phyloP scores from a whole-genome alignment of 768 basidiomycete species.

The Leucosporidium yakuticum region DNA sequence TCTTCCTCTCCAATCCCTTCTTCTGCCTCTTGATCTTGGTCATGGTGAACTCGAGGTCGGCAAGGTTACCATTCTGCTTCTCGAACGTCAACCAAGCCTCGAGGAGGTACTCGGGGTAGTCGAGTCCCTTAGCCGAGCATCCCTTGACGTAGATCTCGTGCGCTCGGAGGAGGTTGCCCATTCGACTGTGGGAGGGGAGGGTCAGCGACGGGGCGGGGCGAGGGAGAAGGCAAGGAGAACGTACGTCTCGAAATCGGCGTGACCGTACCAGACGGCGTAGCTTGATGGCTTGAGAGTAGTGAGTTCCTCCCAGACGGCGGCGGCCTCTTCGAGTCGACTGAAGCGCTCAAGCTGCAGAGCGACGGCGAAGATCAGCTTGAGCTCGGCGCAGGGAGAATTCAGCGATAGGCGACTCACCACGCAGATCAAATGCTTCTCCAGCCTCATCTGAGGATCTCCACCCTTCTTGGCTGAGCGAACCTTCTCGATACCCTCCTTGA shows the following conservation, averaged over 20 bases:
- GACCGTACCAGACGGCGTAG: constrained; percentile 68
- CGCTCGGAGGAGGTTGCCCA: constrained; percentile 50
- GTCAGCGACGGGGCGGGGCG: constrained; percentile 10
- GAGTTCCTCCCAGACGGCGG: constrained; percentile 47
- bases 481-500: constrained; percentile 61
- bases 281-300: constrained; percentile 62
- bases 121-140: constrained; percentile 67
- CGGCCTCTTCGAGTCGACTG: constrained; percentile 36
- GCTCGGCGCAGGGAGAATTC: too few species aligned
- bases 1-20: constrained; percentile 45
- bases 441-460: constrained; percentile 68
- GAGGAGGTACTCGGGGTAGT: constrained; percentile 94
- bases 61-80: constrained; percentile 66
- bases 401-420: constrained; percentile 53
- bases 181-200: constrained; percentile 35
- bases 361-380: not conserved
- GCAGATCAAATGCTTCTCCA: constrained; percentile 76
- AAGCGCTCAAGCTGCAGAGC: constrained; percentile 36
- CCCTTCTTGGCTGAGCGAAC: constrained; percentile 37
- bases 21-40: constrained; percentile 43
- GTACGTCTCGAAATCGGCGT: constrained; percentile 55
- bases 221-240: constrained; percentile 4
- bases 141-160: constrained; percentile 57
- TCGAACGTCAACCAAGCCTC: constrained; percentile 88
- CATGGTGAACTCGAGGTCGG: constrained; percentile 45